Conservation (phyloP, 2,329 filamentous ascomycete species). For the Fusarium incarnatum region DNA sequence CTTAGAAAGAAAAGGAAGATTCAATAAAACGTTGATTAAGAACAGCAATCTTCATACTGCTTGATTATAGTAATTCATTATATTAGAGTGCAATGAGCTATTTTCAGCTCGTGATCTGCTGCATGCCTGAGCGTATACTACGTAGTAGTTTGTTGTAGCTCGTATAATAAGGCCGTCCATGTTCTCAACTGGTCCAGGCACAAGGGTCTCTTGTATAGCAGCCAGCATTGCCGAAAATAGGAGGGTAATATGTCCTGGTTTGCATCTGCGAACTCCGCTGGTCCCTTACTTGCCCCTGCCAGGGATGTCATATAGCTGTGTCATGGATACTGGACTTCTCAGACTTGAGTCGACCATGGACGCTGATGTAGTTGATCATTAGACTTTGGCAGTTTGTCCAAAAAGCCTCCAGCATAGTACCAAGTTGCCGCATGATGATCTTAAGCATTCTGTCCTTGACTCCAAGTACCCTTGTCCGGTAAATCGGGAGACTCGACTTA, state of each 20-base stretch:
- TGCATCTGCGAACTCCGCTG: not conserved
- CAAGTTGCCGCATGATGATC: not conserved
- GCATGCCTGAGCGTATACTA: not conserved
- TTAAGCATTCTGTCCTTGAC: not conserved
- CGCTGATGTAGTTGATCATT: not conserved
- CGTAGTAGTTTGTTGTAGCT: not conserved
- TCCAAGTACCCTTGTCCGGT: not conserved
- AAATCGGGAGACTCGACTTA: not conserved
- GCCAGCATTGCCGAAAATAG: not conserved
- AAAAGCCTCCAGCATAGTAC: not conserved
- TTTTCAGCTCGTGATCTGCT: not conserved
- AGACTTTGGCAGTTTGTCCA: not conserved
- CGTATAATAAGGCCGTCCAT: not conserved
- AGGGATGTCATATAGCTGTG: not conserved
- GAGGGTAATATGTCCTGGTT: not conserved
- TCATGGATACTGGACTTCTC: not conserved
- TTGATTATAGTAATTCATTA: not conserved
- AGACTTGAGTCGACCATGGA: not conserved
- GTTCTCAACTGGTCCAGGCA: not conserved
- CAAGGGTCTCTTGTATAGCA: not conserved
- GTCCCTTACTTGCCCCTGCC: not conserved
- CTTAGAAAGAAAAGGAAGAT: not conserved
- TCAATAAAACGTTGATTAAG: not conserved
- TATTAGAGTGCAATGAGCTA: not conserved
- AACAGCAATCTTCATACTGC: not conserved